Evolutionary conservation across 2,329 filamentous ascomycete genomes (phyloP), one percentile per base, ranked within the genome.

Genomic region (Fusarium tuaranense): DNA sequence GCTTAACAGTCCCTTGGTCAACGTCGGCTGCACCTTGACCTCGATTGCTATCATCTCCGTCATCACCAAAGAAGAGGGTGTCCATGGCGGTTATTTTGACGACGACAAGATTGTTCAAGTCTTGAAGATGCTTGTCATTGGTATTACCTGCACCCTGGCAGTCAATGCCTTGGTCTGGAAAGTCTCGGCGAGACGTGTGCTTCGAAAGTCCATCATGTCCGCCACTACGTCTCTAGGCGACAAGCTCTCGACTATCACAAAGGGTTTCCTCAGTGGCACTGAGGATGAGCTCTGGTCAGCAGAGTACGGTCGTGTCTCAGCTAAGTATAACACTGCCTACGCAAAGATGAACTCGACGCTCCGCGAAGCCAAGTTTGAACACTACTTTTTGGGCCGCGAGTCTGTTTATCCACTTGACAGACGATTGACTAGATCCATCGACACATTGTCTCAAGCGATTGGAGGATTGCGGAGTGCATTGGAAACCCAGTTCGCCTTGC

Each of bases 401-500:
- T 89, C 88, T 65, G 89, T 96, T 71, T 97, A 97, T 81, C 88
- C 89, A 41, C 88, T 97, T 4, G 94, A 98, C 78, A 92, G 92
- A 74, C 91, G 90, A 27, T 88, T 98, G 5, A 93, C 96, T 53
- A 93, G 94, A 79, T 96, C 94, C 75, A 90, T 98, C 78, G 94
- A 97, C 81, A 92, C 91, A 57, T 88, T 98, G 32, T 92, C 94
- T 6, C 95, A 98, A 81, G 95, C 95, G 74, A 92, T 98, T 74
- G 95, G 96, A 81, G 97, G 96, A 9, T 85, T 99, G 78, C 90
- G 95, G 74, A 98, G 95, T 85, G 95, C 97, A 38, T 94, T 97
- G 30, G 90, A 93, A 68, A 95, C 95, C 25, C 96, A 99, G 79
- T 97, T 98, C 80, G 90, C 93, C 18, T 88, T 98, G 36, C 87